Evolutionary conservation across 1,284 basidiomycete genomes (phyloP), one percentile per base, ranked within the genome.

Genomic region (Afroboletus lepidellus): DNA sequence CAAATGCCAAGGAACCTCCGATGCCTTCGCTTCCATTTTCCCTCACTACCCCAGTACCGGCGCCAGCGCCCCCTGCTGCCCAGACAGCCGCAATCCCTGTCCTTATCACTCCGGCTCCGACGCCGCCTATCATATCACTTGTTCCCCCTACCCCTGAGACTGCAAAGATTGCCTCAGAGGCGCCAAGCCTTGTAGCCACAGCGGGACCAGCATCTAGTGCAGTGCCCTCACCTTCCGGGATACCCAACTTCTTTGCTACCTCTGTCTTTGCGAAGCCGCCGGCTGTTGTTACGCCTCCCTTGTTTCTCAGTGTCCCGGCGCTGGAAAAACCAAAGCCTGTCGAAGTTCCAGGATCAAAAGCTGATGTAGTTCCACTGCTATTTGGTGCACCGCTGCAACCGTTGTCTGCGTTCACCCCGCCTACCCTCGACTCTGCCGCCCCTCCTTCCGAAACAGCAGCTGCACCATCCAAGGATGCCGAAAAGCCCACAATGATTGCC

Each of bases 11-110:
- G 60, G 87, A 88, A 56, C 81, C 83, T 16, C 85, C 86, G 0
- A 81, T 87, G 46, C 43, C 72, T 24, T 72, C 79, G 4, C 71
- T 89, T 50, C 86, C 86, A 9, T 89, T 88, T 65, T 85, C 85
- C 1, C 72, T 89, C 47, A 70, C 69, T 9, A 76, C 74, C 55
- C 53, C 76, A 20, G 51, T 61, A 33, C 50, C 60, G 13, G 51
- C 50, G 20, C 38, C 55, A 24, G 29, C 25, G 6, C 59, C 42
- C 32, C 46, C 48, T 27, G n/a, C 27, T 6, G 42, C 41, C 8
- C 62, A 50, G 46, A 20, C n/a, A 12, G 34, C 39, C 15, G 23
- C 54, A 36, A 34, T 20, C 3, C 27, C 44, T n/a, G 49, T 27
- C 13, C 47, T 55, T 49, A 25, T 49, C 12, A 41, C 42, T 3